phyloP scores from a whole-genome alignment of 2,329 filamentous ascomycete species.

The Penicillium psychrosexuale region DNA sequence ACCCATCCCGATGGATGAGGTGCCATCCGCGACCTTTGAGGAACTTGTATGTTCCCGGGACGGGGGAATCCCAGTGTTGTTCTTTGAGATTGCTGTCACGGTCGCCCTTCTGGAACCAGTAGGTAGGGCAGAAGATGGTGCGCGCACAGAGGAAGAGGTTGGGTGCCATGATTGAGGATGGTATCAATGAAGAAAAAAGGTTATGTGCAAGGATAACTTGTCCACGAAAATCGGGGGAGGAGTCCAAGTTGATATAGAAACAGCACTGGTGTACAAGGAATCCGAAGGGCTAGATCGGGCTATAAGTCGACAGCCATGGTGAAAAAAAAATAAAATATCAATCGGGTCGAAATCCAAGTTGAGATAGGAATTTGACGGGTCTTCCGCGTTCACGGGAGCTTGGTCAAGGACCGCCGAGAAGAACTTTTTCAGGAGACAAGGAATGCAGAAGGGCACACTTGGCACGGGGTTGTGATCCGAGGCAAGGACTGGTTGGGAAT shows the following conservation, averaged over 20 bases:
- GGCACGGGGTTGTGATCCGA: constrained; percentile 10
- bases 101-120: constrained; percentile 48
- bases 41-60: constrained; percentile 51
- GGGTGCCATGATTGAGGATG: constrained; percentile 44
- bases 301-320: constrained; percentile 36
- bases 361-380: constrained; percentile 11
- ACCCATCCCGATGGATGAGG: constrained; percentile 42
- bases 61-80: constrained; percentile 50
- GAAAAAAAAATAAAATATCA: constrained; percentile 22
- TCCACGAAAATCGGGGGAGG: not conserved
- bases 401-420: constrained; percentile 13
- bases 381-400: constrained; percentile 14
- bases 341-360: constrained; percentile 16
- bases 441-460: constrained; percentile 11
- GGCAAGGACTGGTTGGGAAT: constrained; percentile 13
- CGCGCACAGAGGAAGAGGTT: constrained; percentile 52
- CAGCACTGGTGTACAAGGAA: constrained; percentile 28
- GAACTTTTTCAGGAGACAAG: constrained; percentile 5
- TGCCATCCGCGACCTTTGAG: constrained; percentile 52
- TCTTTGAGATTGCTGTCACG: constrained; percentile 41
- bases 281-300: constrained; percentile 14
- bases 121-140: constrained; percentile 47
- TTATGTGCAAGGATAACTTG: not conserved
- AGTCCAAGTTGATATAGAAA: constrained; percentile 10
- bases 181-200: constrained; percentile 1